phyloP scores from a whole-genome alignment of 305 asterid genomes.

The Fraxinus xanthoxyloides region DNA sequence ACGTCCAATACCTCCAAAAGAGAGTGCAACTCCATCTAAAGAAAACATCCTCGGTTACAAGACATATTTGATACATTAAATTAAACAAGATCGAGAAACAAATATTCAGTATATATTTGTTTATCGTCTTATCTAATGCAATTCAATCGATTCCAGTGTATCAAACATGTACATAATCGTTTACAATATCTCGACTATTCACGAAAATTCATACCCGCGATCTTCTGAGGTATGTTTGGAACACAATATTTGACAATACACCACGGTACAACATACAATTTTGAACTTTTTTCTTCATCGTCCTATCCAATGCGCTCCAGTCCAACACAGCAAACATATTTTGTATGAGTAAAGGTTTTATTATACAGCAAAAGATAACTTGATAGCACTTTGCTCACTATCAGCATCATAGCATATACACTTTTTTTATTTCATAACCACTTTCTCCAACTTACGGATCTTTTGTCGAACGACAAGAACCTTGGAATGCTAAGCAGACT shows the following conservation, averaged over 20 bases:
- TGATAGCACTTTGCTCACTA: not conserved
- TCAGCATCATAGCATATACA: not conserved
- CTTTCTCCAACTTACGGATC: slow-evolving; percentile 54
- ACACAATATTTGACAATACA: not conserved
- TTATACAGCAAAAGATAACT: not conserved
- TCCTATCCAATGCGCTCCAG: not conserved
- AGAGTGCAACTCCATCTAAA: not conserved
- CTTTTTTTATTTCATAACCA: slow-evolving; percentile 54
- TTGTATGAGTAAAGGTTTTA: not conserved
- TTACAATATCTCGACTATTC: not conserved
- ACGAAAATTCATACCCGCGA: not conserved
- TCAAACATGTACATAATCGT: not conserved
- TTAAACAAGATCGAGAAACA: not conserved
- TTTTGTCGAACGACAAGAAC: slow-evolving; percentile 64
- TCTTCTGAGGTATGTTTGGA: not conserved
- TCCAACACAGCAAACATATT: not conserved
- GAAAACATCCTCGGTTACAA: not conserved
- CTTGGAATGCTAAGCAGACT: slow-evolving; percentile 89
- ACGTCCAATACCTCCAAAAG: not conserved
- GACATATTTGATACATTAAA: not conserved
- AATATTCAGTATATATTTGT: not conserved
- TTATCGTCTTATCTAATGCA: not conserved
- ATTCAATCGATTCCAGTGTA: not conserved
- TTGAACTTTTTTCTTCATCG: not conserved
- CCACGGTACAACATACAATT: not conserved